Conservation (phyloP, 2,329 filamentous ascomycete species). For the Colletotrichum costaricense region DNA sequence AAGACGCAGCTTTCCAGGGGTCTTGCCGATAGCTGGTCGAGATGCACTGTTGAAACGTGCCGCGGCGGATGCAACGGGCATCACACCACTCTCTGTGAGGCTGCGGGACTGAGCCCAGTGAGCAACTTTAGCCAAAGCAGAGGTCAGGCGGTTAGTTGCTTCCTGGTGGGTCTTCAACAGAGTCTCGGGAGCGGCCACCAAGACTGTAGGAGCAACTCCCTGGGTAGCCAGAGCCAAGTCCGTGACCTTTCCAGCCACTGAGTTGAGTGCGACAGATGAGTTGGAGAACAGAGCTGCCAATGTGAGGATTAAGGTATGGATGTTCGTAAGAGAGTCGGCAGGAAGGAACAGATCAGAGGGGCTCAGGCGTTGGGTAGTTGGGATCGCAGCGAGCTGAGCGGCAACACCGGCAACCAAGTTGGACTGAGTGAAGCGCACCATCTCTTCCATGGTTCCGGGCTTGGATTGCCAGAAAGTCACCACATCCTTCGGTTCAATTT, state of each 20-base stretch:
- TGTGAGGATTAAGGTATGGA: slow-evolving; percentile 83
- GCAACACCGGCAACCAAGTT: slow-evolving; percentile 92
- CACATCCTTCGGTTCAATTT: slow-evolving; percentile 63
- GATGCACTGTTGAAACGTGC: slow-evolving; percentile 57
- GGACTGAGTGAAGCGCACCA: slow-evolving; percentile 83
- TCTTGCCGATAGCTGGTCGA: slow-evolving; percentile 68
- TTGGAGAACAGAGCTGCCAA: slow-evolving; percentile 87
- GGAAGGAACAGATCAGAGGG: slow-evolving; percentile 86
- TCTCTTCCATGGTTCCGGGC: slow-evolving; percentile 67
- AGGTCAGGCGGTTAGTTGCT: slow-evolving; percentile 68
- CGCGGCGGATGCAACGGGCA: slow-evolving; percentile 75
- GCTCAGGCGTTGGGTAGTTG: slow-evolving; percentile 78
- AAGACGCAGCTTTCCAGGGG: slow-evolving; percentile 81
- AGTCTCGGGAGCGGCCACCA: slow-evolving; percentile 81
- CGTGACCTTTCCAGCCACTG: slow-evolving; percentile 79
- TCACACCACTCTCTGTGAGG: slow-evolving; percentile 76
- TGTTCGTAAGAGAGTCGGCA: slow-evolving; percentile 82
- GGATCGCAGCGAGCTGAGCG: slow-evolving; percentile 80
- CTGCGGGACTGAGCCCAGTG: slow-evolving; percentile 79
- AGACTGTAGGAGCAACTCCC: slow-evolving; percentile 82
- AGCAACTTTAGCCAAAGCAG: slow-evolving; percentile 73
- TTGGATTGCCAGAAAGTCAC: slow-evolving; percentile 75
- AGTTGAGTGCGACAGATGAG: slow-evolving; percentile 87
- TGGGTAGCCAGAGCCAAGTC: slow-evolving; percentile 80
- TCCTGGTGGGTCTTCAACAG: slow-evolving; percentile 75